A percentile compares a stretch with the other conserved stretches of the same genome.
These are phyloP conservation scores for Zymoseptoria ardabiliae DNA, from an alignment of 2,329 filamentous ascomycete species.

Conservation along the genomic window DNA sequence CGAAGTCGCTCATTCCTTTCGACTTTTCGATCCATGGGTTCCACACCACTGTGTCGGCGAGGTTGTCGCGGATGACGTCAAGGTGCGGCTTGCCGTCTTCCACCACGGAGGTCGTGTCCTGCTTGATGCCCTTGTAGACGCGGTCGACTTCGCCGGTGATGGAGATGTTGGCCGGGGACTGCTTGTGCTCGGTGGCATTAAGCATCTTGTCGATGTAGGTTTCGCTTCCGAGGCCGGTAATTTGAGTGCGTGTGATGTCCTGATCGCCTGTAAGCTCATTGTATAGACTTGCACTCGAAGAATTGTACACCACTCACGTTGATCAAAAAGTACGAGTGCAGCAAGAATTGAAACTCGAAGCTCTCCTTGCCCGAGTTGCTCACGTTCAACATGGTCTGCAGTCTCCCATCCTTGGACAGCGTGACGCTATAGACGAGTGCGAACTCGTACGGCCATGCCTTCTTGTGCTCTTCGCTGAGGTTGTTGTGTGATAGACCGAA, in stretches of 20 bases:
- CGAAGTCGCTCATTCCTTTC: constrained; percentile 75
- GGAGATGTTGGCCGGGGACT: constrained; percentile 55
- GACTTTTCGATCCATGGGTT: constrained; percentile 91
- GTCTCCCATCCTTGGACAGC: constrained; percentile 55
- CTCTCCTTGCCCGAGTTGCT: constrained; percentile 75
- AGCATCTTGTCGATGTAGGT: constrained; percentile 76
- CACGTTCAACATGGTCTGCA: constrained; percentile 77
- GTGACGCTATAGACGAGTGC: constrained; percentile 90
- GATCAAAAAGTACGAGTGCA: constrained; percentile 85
- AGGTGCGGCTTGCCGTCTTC: constrained; percentile 59
- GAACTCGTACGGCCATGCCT: constrained; percentile 80
- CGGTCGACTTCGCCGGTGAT: constrained; percentile 80
- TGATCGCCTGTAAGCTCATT: constrained; percentile 32
- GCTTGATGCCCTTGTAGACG: constrained; percentile 65
- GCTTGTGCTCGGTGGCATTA: constrained; percentile 56
- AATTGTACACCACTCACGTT: constrained; percentile 49
- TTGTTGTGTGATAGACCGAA: constrained; percentile 77
- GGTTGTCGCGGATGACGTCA: constrained; percentile 72
- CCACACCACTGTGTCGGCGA: constrained; percentile 89
- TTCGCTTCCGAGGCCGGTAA: constrained; percentile 70
- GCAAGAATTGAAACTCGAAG: constrained; percentile 84
- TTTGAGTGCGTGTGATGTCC: constrained; percentile 68
- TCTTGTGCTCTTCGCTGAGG: constrained; percentile 59
- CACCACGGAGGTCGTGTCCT: constrained; percentile 55
- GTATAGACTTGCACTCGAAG: not conserved